These are phyloP conservation scores for Erucastrum elatum DNA, from an alignment of 345 rosid species.

Conservation along the genomic window DNA sequence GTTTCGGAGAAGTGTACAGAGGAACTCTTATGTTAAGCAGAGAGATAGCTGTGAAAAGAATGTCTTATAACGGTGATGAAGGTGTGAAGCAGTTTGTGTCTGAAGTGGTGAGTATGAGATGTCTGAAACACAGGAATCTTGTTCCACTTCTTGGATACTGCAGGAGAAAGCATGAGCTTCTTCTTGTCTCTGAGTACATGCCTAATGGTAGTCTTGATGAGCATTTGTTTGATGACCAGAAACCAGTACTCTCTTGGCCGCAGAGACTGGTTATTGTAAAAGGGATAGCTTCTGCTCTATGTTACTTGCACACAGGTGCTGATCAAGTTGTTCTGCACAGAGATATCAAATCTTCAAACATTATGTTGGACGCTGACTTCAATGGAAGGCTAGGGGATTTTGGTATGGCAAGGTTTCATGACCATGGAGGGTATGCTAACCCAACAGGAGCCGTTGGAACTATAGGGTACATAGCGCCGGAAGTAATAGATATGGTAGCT, in stretches of 20 bases:
- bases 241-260: constrained; percentile 41
- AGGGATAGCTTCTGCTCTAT: constrained; percentile 45
- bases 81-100: constrained; percentile 55
- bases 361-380: constrained; percentile 54
- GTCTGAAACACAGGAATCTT: constrained; percentile 49
- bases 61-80: constrained; percentile 47
- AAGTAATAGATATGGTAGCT: constrained; percentile 40
- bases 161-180: constrained; percentile 49
- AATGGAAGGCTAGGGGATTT: constrained; percentile 86
- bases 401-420: constrained; percentile 80
- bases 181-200: constrained; percentile 57
- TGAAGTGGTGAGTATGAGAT: constrained; percentile 47
- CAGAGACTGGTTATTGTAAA: constrained; percentile 42
- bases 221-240: constrained; percentile 33
- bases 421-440: constrained; percentile 55
- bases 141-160: constrained; percentile 57
- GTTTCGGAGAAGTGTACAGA: constrained; percentile 62
- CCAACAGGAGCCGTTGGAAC: constrained; percentile 84
- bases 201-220: constrained; percentile 56
- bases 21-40: constrained; percentile 43
- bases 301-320: constrained; percentile 54
- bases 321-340: constrained; percentile 53
- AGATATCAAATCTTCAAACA: constrained; percentile 54
- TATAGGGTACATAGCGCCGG: constrained; percentile 54
- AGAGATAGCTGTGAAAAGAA: constrained; percentile 58